phyloP scores from a whole-genome alignment of 495 filamentous ascomycete genomes.

The Hyaloscypha finlandica region DNA sequence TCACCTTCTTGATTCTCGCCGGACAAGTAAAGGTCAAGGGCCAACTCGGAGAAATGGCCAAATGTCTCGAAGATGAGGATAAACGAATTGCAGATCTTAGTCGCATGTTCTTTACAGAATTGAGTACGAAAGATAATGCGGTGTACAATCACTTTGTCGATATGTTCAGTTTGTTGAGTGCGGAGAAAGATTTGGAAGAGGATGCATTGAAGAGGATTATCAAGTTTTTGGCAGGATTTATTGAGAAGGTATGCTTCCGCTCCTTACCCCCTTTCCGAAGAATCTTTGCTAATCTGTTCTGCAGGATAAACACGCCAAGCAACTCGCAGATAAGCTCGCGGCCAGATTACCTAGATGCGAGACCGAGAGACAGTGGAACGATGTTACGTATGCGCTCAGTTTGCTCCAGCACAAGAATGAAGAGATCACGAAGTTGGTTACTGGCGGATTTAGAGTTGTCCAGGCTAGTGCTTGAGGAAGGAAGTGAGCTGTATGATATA shows the following conservation, averaged over 20 bases:
- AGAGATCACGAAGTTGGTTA: conserved; percentile 83
- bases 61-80: conserved; percentile 94
- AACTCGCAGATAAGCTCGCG: conserved; percentile 90
- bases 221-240: conserved; percentile 90
- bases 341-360: conserved; percentile 85
- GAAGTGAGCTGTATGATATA: conserved; percentile 11
- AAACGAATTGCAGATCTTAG: conserved; percentile 91
- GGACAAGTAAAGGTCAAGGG: conserved; percentile 99
- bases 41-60: conserved; percentile 99
- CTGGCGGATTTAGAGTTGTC: conserved; percentile 84
- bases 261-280: neutral
- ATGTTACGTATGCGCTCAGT: conserved; percentile 88
- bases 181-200: conserved; percentile 79
- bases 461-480: conserved; percentile 56
- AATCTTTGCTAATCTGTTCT: conserved; percentile 18
- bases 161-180: conserved; percentile 92
- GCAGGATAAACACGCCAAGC: conserved; percentile 97
- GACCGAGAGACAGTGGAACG: conserved; percentile 93
- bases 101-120: conserved; percentile 97
- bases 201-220: conserved; percentile 81
- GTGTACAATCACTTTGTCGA: conserved; percentile 99
- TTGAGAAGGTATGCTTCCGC: conserved; percentile 78
- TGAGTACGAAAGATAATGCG: conserved; percentile 96
- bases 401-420: conserved; percentile 96
- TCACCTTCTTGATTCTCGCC: conserved; percentile 96